Conservation (phyloP, 495 filamentous ascomycete genomes). For the Trichoderma gamsii region DNA sequence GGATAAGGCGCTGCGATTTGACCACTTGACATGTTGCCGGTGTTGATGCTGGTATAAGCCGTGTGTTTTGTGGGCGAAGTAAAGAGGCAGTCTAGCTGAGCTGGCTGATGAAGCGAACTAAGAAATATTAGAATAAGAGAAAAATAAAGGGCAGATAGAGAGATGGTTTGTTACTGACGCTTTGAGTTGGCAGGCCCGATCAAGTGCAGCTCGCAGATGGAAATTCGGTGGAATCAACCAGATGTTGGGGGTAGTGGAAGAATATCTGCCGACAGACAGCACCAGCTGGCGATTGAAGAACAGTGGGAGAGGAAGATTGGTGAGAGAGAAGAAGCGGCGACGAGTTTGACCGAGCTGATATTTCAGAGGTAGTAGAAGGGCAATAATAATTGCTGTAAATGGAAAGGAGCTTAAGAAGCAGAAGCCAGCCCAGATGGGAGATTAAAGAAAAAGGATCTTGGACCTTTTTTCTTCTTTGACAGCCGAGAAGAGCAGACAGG, state of each 20-base stretch:
- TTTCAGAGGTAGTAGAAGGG: neutral
- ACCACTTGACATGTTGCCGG: slow-evolving; percentile 38
- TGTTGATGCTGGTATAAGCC: neutral
- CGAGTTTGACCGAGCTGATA: neutral
- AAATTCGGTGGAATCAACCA: no score
- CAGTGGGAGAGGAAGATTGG: neutral
- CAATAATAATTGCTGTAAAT: neutral
- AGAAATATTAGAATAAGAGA: neutral
- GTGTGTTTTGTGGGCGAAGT: slow-evolving; percentile 8
- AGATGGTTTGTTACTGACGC: neutral
- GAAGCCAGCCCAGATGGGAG: neutral
- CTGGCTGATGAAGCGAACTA: neutral
- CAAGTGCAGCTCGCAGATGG: neutral
- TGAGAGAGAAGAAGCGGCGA: neutral
- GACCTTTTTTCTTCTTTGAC: neutral
- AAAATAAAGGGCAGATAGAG: neutral
- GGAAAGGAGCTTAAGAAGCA: neutral
- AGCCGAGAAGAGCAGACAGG: neutral
- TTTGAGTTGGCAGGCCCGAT: neutral
- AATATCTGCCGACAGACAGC: neutral
- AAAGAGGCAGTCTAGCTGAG: neutral
- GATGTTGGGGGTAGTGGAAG: neutral
- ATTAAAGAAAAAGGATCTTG: neutral
- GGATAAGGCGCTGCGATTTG: slow-evolving; percentile 41
- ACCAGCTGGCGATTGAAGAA: neutral